These are phyloP conservation scores for Kodamaea hsintzibuensis DNA, from an alignment of 805 yeast genomes.

Conservation along the genomic window DNA sequence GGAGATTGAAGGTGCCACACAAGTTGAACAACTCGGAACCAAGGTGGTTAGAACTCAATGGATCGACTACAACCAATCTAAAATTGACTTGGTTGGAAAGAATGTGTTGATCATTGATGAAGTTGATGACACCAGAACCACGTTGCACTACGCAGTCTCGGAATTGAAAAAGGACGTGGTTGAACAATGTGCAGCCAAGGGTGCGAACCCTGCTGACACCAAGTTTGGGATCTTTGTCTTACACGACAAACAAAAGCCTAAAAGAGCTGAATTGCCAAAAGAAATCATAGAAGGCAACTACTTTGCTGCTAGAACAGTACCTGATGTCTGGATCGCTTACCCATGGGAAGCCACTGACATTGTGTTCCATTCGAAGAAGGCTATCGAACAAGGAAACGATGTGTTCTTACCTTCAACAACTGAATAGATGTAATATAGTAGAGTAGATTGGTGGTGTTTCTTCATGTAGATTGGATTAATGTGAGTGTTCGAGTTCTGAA, in stretches of 20 bases:
- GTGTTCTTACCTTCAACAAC: conserved; percentile 33
- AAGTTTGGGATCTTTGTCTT: conserved; percentile 75
- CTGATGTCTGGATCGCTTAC: conserved; percentile 82
- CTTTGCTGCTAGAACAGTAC: conserved; percentile 73
- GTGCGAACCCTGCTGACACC: conserved; percentile 50
- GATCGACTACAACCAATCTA: conserved; percentile 73
- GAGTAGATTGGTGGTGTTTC: too few relatives aligned
- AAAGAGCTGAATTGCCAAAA: conserved; percentile 69
- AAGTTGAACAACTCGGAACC: conserved; percentile 56
- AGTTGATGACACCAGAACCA: conserved; percentile 85
- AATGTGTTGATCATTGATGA: conserved; percentile 76
- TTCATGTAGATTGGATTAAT: too few relatives aligned
- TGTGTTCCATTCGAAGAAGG: conserved; percentile 68
- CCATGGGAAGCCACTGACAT: conserved; percentile 86
- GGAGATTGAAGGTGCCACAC: conserved; percentile 49
- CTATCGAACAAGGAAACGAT: conserved; percentile 75
- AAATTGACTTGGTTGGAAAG: conserved; percentile 63
- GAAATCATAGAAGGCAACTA: conserved; percentile 63
- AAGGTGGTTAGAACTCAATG: conserved; percentile 78
- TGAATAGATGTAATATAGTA: conserved; percentile 1
- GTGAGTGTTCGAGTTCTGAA: too few relatives aligned
- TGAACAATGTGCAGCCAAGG: conserved; percentile 55
- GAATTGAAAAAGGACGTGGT: conserved; percentile 73
- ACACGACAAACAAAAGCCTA: conserved; percentile 72
- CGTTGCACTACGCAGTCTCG: conserved; percentile 74